Percentiles rank a stretch among this genome's conserved stretches.
Evolutionary conservation across 2,329 filamentous ascomycete genomes (phyloP).

Genomic region (Aspergillus versicolor): DNA sequence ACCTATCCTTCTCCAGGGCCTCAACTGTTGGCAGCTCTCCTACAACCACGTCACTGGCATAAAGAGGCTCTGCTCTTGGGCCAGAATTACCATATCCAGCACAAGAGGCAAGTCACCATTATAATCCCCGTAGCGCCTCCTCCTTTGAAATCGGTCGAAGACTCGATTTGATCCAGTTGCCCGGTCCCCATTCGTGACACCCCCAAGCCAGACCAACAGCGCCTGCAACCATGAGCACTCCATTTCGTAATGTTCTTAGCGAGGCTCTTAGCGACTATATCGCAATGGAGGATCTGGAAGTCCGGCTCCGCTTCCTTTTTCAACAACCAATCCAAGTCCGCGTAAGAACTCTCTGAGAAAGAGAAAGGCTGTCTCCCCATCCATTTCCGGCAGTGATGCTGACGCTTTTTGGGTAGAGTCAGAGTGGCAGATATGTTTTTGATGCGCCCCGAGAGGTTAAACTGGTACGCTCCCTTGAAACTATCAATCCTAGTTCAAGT

Average conservation of each 20-base stretch:
- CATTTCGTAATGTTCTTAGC: background rate
- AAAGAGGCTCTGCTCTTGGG: background rate
- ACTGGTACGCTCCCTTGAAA: background rate
- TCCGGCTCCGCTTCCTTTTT: slow-evolving; percentile 8
- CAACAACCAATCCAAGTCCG: slow-evolving; percentile 6
- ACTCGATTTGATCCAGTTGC: too few species aligned
- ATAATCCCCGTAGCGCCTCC: background rate
- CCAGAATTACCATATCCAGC: background rate
- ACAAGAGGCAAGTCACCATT: background rate
- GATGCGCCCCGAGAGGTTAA: slow-evolving; percentile 12
- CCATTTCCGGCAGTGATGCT: background rate
- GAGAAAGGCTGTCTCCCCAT: background rate
- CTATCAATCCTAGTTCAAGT: background rate
- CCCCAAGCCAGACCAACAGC: too few species aligned
- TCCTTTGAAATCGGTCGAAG: too few species aligned
- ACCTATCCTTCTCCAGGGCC: too few species aligned
- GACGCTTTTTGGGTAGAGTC: slow-evolving; percentile 5
- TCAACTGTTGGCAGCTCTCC: background rate
- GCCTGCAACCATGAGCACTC: background rate
- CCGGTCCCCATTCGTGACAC: too few species aligned
- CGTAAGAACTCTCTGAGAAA: background rate
- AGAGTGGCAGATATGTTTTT: slow-evolving; percentile 13
- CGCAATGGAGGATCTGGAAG: slow-evolving; percentile 7
- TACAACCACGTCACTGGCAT: background rate
- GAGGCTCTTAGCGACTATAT: slow-evolving; percentile 11